These are phyloP conservation scores for Acacia crassicarpa DNA, from an alignment of 306 rosid species.

Conservation along the genomic window DNA sequence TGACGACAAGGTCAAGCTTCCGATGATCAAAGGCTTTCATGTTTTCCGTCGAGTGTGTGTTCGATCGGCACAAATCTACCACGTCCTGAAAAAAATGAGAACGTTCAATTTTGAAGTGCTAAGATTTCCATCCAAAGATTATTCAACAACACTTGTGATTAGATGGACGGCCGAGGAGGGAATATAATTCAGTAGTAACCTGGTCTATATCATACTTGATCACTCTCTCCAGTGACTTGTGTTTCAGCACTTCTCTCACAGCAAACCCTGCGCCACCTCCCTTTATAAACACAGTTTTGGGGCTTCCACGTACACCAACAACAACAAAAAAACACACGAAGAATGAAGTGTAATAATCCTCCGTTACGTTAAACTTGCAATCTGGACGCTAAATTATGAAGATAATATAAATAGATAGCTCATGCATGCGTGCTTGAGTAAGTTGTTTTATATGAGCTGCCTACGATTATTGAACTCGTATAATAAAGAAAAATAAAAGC, in stretches of 20 bases:
- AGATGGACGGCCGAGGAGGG: too few relatives aligned
- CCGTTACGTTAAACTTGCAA: too few relatives aligned
- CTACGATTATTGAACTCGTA: too few relatives aligned
- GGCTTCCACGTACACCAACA: constrained; percentile 45
- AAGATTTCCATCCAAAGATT: background rate
- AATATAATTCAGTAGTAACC: constrained; percentile 35
- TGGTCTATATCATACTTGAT: constrained; percentile 93
- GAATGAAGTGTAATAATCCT: too few relatives aligned
- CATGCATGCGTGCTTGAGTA: background rate
- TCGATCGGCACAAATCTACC: constrained; percentile 81
- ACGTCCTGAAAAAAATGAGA: constrained; percentile 60
- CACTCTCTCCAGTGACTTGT: constrained; percentile 70
- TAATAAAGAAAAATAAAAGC: too few relatives aligned
- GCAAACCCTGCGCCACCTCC: constrained; percentile 99
- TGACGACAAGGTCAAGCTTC: constrained; percentile 80
- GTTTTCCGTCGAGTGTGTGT: constrained; percentile 63
- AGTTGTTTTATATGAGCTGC: too few relatives aligned
- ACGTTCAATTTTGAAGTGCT: background rate
- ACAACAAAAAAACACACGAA: background rate
- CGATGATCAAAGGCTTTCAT: constrained; percentile 64
- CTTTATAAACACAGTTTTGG: constrained; percentile 77
- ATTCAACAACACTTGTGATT: background rate
- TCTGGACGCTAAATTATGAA: too few relatives aligned
- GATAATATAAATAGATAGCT: too few relatives aligned
- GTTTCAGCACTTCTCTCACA: constrained; percentile 94